Conservation (phyloP, 306 rosid species). For the Potentilla sterilis region DNA sequence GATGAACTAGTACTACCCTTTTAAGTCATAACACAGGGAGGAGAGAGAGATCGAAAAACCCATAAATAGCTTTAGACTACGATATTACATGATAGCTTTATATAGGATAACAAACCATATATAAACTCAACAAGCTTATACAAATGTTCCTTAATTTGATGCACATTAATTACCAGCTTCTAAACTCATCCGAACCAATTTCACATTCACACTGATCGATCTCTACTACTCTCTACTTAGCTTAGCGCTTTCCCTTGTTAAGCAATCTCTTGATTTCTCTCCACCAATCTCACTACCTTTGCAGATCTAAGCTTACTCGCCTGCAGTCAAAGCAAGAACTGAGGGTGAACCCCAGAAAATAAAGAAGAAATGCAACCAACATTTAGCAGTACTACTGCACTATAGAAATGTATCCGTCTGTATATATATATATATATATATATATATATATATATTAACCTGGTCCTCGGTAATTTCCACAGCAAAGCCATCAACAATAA, state of each 20-base stretch:
- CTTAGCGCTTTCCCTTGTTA: slow-evolving; percentile 2
- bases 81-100: too few relatives aligned
- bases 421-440: background rate
- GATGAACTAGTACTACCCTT: background rate
- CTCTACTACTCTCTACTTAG: background rate
- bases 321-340: slow-evolving; percentile 32
- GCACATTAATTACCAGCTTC: too few relatives aligned
- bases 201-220: background rate
- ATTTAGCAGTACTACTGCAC: background rate
- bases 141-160: background rate
- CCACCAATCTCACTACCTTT: slow-evolving; percentile 84
- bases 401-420: background rate
- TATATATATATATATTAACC: slow-evolving; percentile 46
- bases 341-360: background rate
- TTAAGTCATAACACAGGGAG: background rate
- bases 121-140: background rate
- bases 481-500: slow-evolving; percentile 81
- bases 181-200: background rate
- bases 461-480: slow-evolving; percentile 67
- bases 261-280: slow-evolving; percentile 62
- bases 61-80: background rate
- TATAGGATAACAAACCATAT: too few relatives aligned
- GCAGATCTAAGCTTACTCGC: slow-evolving; percentile 85
- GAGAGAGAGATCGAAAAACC: background rate
- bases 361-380: background rate